A percentile compares a stretch with the other conserved stretches of the same genome.
Evolutionary conservation across 331 rosid species (phyloP).

Genomic region (Prunus yedoensis): DNA sequence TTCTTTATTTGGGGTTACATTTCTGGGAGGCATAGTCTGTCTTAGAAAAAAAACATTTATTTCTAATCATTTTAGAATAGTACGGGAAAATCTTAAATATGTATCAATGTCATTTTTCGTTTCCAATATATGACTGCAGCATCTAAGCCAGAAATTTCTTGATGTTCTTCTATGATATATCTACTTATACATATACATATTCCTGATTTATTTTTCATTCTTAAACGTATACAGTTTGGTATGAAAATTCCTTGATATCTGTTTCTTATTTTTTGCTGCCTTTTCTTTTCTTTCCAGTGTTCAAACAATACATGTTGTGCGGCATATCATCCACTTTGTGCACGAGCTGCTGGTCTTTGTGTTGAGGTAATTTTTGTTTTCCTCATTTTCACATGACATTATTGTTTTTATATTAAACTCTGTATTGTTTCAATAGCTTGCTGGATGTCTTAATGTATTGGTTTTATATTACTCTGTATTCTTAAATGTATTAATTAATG

Average conservation of each 20-base stretch:
- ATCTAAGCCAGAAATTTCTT: not conserved
- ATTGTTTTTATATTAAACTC: not conserved
- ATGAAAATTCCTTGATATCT: not conserved
- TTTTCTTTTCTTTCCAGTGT: slow-evolving; percentile 49
- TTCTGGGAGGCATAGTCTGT: not conserved
- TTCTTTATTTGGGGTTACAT: not conserved
- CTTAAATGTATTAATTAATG: not conserved
- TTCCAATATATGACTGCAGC: not conserved
- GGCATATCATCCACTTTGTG: slow-evolving; percentile 98
- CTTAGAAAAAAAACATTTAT: not conserved
- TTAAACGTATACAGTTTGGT: not conserved
- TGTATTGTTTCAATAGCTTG: not conserved
- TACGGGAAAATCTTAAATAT: not conserved
- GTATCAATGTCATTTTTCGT: not conserved
- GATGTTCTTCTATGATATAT: not conserved
- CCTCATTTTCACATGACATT: not conserved
- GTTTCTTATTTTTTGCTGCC: slow-evolving; percentile 9
- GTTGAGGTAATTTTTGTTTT: slow-evolving; percentile 70
- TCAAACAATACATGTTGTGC: slow-evolving; percentile 90
- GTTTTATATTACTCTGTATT: too few species aligned
- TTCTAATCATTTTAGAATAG: not conserved
- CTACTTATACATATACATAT: not conserved
- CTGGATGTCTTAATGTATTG: not conserved
- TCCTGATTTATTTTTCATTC: not conserved
- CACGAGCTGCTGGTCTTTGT: slow-evolving; percentile 99